Conservation (phyloP, 805 yeast genomes). For the Grigorovia yakushimaensis region DNA sequence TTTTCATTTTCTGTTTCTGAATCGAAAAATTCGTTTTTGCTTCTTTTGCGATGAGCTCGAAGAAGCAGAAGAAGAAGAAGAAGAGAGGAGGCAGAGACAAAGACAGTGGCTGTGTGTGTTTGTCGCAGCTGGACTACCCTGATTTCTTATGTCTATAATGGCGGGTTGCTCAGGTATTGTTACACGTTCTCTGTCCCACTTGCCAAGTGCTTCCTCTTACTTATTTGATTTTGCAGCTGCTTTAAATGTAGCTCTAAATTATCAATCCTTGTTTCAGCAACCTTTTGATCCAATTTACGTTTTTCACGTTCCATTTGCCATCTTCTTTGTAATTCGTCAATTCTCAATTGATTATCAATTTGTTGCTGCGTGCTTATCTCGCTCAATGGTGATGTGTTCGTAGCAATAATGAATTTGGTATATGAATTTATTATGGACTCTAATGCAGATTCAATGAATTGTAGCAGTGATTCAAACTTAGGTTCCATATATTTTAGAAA, state of each 20-base stretch:
- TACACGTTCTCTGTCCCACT: no score
- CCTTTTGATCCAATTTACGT: constrained; percentile 22
- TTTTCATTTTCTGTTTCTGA: no score
- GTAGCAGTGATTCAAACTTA: constrained; percentile 36
- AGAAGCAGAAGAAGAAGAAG: neutral
- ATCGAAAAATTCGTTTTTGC: no score
- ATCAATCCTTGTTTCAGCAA: constrained; percentile 15
- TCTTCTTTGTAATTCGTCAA: constrained; percentile 52
- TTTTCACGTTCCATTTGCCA: constrained; percentile 59
- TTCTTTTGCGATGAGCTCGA: neutral
- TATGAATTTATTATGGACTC: constrained; percentile 51
- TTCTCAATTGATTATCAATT: constrained; percentile 30
- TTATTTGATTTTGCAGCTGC: neutral
- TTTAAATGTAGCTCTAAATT: constrained; percentile 5
- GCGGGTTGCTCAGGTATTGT: no score
- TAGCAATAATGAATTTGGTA: constrained; percentile 24
- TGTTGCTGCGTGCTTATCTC: neutral
- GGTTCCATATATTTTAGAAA: constrained; percentile 24
- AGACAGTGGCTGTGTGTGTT: neutral
- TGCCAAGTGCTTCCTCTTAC: no score
- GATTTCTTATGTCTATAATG: no score
- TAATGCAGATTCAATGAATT: constrained; percentile 51
- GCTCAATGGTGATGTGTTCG: constrained; percentile 4
- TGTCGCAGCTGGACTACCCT: no score
- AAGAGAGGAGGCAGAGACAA: neutral